phyloP scores from a whole-genome alignment of 83 land plant genomes.

The Picea abies region DNA sequence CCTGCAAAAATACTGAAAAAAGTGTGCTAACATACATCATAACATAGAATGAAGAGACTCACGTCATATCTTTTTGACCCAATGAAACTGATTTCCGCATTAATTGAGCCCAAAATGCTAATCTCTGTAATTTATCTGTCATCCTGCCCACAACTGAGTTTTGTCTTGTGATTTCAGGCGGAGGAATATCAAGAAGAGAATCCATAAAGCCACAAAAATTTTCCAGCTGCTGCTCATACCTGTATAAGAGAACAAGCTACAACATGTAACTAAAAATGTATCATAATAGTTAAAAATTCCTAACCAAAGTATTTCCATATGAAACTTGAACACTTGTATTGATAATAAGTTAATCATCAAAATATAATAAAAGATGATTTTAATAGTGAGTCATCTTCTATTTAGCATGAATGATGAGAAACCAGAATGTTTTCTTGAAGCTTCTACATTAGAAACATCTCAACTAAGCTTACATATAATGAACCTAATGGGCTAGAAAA shows the following conservation, averaged over 20 bases:
- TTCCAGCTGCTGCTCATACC: constrained; percentile 72
- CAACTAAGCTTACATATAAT: no score
- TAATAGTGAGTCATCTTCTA: not conserved
- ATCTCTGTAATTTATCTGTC: constrained; percentile 44
- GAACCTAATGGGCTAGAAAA: no score
- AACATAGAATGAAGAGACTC: constrained; percentile 19
- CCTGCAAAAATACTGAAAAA: not conserved
- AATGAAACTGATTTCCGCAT: constrained; percentile 35
- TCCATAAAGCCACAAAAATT: constrained; percentile 68
- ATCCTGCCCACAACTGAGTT: constrained; percentile 21
- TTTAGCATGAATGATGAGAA: not conserved
- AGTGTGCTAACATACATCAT: constrained; percentile 3
- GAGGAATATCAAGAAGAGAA: constrained; percentile 55
- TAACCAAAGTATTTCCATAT: not conserved
- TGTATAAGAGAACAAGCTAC: constrained; percentile 11
- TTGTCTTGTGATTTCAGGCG: constrained; percentile 59
- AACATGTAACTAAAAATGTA: not conserved
- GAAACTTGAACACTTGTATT: not conserved
- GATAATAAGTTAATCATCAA: not conserved
- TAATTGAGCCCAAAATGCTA: constrained; percentile 50
- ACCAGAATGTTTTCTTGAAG: no score
- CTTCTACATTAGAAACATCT: no score
- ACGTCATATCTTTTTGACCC: constrained; percentile 66
- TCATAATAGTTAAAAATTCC: not conserved
- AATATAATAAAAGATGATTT: not conserved